Evolutionary conservation across 2,329 filamentous ascomycete species (phyloP).

Genomic region (Biscogniauxia mediterranea): DNA sequence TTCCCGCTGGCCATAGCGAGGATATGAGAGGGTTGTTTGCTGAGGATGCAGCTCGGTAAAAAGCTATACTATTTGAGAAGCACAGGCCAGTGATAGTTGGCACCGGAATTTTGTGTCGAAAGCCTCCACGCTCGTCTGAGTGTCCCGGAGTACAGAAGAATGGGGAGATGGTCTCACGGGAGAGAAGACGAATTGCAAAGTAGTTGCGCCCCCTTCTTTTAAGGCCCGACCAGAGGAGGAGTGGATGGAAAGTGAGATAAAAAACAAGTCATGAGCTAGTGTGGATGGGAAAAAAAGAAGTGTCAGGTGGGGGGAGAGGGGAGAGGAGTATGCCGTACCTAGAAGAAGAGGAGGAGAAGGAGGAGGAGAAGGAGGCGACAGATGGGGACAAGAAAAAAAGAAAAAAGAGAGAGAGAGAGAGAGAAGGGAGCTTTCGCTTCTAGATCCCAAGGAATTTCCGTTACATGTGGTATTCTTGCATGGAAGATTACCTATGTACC

Average conservation of each 20-base stretch:
- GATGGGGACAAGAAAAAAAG: slow-evolving; percentile 1
- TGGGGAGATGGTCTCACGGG: background rate
- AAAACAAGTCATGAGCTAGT: background rate
- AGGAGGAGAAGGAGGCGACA: slow-evolving; percentile 1
- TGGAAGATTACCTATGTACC: background rate
- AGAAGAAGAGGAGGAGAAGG: background rate
- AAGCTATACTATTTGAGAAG: background rate
- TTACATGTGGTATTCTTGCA: background rate
- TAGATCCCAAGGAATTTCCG: background rate
- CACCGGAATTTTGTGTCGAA: background rate
- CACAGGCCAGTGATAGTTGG: background rate
- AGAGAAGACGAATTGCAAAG: background rate
- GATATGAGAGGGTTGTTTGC: background rate
- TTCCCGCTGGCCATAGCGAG: slow-evolving; percentile 47
- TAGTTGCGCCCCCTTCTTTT: background rate
- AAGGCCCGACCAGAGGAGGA: slow-evolving; percentile 4
- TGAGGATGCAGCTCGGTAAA: slow-evolving; percentile 1
- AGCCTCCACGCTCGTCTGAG: background rate
- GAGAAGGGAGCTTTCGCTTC: background rate
- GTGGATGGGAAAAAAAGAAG: background rate
- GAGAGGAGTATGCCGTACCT: no score
- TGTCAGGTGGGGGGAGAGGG: background rate
- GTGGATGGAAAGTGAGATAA: slow-evolving; percentile 4
- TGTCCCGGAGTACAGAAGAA: background rate
- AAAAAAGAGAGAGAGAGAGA: background rate